Evolutionary conservation across 129 eudicot species (phyloP).

Genomic region (Scalesia atractyloides): DNA sequence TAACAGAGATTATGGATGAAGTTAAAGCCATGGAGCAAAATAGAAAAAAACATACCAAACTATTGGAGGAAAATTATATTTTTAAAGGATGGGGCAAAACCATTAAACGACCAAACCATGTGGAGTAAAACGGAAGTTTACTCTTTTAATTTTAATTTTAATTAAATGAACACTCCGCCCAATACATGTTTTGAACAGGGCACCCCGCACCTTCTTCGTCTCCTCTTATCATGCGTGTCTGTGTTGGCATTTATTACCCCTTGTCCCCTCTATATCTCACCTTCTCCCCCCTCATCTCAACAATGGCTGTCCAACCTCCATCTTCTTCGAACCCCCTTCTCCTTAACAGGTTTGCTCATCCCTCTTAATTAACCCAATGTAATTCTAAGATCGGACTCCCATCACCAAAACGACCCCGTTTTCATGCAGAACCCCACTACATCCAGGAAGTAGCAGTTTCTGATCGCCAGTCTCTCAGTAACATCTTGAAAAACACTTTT

Average conservation of each 20-base stretch:
- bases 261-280: conserved; percentile 13
- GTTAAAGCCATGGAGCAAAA: too few relatives aligned
- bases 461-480: conserved; percentile 44
- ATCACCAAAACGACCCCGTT: background rate
- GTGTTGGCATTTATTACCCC: conserved; percentile 57
- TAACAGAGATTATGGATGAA: too few relatives aligned
- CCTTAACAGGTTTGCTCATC: conserved; percentile 51
- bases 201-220: conserved; percentile 34
- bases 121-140: too few relatives aligned
- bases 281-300: conserved; percentile 7
- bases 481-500: conserved; percentile 39
- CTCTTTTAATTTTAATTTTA: too few relatives aligned
- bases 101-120: too few relatives aligned
- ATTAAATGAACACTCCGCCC: conserved; percentile 42
- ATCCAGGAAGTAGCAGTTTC: conserved; percentile 26
- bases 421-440: conserved; percentile 47
- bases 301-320: conserved; percentile 76
- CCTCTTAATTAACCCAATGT: background rate
- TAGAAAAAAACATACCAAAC: too few relatives aligned
- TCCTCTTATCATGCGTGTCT: conserved; percentile 55
- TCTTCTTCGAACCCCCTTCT: conserved; percentile 60
- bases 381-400: background rate
- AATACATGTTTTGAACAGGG: conserved; percentile 32
- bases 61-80: too few relatives aligned
- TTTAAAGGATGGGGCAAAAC: too few relatives aligned